Evolutionary conservation across 2,329 filamentous ascomycete species (phyloP).

Genomic region (Metarhizium brunneum): DNA sequence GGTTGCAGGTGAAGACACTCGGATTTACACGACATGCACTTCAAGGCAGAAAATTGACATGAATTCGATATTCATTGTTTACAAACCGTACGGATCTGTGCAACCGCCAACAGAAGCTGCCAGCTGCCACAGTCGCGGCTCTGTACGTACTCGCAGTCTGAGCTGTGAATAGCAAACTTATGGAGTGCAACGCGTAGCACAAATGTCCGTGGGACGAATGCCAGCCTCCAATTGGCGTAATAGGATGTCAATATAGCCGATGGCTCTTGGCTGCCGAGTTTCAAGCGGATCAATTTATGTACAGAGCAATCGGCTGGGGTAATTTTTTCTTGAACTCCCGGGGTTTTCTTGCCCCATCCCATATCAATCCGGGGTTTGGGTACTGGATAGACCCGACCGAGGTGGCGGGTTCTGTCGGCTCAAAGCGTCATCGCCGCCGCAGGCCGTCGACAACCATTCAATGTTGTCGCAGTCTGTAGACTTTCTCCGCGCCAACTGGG

Average conservation of each 20-base stretch:
- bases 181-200: no score
- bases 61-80: neutral
- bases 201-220: no score
- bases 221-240: no score
- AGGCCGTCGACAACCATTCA: conserved; percentile 7
- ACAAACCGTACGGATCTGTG: neutral
- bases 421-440: conserved; percentile 11
- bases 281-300: no score
- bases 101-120: neutral
- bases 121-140: neutral
- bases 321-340: no score
- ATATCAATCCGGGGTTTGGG: no score
- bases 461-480: neutral
- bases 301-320: no score
- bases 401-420: conserved; percentile 24
- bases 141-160: neutral
- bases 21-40: no score
- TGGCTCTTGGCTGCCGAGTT: no score
- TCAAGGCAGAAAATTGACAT: neutral
- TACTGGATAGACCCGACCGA: no score
- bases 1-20: neutral
- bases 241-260: no score
- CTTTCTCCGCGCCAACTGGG: neutral
- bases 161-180: neutral
- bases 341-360: no score